Conservation (phyloP, 2,329 filamentous ascomycete species). For the Ophiostoma himal-ulmi region DNA sequence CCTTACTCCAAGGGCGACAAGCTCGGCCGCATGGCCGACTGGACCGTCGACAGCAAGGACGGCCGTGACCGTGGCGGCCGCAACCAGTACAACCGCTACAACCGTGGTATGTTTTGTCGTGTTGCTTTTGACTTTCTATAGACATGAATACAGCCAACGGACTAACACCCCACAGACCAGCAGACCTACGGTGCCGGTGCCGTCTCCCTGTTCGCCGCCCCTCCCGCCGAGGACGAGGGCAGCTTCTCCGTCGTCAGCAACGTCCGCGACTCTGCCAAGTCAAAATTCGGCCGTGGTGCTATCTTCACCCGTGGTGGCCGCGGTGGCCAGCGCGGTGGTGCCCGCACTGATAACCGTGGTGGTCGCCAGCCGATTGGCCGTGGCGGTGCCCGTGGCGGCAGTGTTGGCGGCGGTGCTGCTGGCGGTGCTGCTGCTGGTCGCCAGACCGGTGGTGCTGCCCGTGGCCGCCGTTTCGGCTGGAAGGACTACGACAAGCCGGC, state of each 20-base stretch:
- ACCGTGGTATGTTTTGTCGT: slow-evolving; percentile 60
- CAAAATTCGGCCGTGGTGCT: slow-evolving; percentile 81
- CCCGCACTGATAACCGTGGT: slow-evolving; percentile 56
- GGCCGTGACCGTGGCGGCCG: slow-evolving; percentile 66
- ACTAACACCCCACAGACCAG: slow-evolving; percentile 57
- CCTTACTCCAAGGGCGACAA: slow-evolving; percentile 99
- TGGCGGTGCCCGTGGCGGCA: slow-evolving; percentile 51
- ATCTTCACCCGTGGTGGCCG: slow-evolving; percentile 78
- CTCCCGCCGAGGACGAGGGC: slow-evolving; percentile 89
- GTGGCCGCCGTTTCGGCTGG: slow-evolving; percentile 90
- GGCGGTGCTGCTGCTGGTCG: slow-evolving; percentile 63
- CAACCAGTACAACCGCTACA: slow-evolving; percentile 87
- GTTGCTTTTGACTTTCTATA: too few relatives aligned
- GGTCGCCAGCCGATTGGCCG: slow-evolving; percentile 59
- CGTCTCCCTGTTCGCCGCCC: slow-evolving; percentile 80
- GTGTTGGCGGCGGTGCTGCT: slow-evolving; percentile 43
- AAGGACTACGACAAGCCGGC: slow-evolving; percentile 98
- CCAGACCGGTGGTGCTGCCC: slow-evolving; percentile 62
- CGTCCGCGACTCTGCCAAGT: slow-evolving; percentile 76
- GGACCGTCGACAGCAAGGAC: slow-evolving; percentile 88
- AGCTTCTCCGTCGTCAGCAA: slow-evolving; percentile 98
- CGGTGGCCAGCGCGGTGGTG: slow-evolving; percentile 67
- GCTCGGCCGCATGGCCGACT: slow-evolving; percentile 97
- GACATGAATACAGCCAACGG: too few relatives aligned
- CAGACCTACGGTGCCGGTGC: slow-evolving; percentile 93